A percentile compares a stretch with the other conserved stretches of the same genome.
Evolutionary conservation across 257 asterid species (phyloP).

Genomic region (Lantana camara): DNA sequence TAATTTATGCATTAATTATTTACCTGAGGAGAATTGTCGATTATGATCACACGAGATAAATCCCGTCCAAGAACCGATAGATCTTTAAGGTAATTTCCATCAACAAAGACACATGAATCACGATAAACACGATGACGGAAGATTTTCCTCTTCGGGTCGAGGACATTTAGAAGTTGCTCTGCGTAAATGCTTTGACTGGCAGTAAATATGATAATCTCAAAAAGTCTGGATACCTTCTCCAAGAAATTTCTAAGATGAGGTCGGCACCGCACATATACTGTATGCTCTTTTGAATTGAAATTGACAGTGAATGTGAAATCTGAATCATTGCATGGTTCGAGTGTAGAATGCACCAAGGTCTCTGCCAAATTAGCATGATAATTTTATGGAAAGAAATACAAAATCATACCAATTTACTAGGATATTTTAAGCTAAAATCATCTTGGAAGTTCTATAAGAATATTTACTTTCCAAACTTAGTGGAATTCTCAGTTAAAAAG

Average conservation of each 20-base stretch:
- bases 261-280: constrained; percentile 84
- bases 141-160: constrained; percentile 88
- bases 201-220: constrained; percentile 90
- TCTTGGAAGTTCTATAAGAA: constrained; percentile 2
- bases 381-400: background rate
- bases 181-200: constrained; percentile 99
- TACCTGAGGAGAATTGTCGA: constrained; percentile 99
- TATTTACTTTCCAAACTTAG: background rate
- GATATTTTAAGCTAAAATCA: background rate
- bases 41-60: constrained; percentile 73
- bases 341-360: constrained; percentile 98
- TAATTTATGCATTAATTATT: background rate
- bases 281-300: constrained; percentile 74
- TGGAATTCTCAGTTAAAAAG: background rate
- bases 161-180: constrained; percentile 80
- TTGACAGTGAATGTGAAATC: constrained; percentile 90
- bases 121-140: constrained; percentile 96
- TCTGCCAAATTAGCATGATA: constrained; percentile 55
- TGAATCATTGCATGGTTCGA: constrained; percentile 81
- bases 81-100: constrained; percentile 94
- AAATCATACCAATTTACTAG: background rate
- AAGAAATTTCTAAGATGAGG: constrained; percentile 84
- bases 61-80: constrained; percentile 98
- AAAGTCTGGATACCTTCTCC: constrained; percentile 71
- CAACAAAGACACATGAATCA: constrained; percentile 86